A percentile compares a stretch with the other conserved stretches of the same genome.
These are phyloP conservation scores for Rusavskia elegans DNA, from an alignment of 495 filamentous ascomycete species.

Conservation along the genomic window DNA sequence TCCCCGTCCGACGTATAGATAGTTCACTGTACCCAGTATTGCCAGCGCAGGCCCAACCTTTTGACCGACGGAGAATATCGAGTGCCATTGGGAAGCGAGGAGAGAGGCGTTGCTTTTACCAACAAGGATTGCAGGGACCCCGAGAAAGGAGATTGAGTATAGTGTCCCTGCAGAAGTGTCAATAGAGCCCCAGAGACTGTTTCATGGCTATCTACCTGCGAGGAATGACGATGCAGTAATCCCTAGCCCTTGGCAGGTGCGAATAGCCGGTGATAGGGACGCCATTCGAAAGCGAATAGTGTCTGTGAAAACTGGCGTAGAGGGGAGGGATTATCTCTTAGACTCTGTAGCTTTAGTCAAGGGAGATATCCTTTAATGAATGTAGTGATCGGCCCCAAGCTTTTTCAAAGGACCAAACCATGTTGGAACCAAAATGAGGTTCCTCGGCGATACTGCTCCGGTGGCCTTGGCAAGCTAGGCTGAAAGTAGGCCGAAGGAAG, in stretches of 20 bases:
- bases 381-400: too few relatives aligned
- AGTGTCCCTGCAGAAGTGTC: background rate
- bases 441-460: too few relatives aligned
- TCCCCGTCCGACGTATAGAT: conserved; percentile 12
- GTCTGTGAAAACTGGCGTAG: background rate
- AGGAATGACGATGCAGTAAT: background rate
- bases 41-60: conserved; percentile 14
- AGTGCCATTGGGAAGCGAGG: conserved; percentile 19
- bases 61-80: conserved; percentile 16
- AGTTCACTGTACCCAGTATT: conserved; percentile 12
- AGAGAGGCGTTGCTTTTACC: background rate
- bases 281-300: background rate
- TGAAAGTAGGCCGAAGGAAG: too few relatives aligned
- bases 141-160: background rate
- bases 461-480: background rate
- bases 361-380: too few relatives aligned
- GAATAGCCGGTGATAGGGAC: background rate
- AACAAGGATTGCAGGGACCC: background rate
- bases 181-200: background rate
- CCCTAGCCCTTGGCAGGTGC: background rate
- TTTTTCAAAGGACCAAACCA: too few relatives aligned
- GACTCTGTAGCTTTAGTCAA: too few relatives aligned
- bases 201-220: background rate
- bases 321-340: too few relatives aligned
- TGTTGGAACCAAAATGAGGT: background rate